Conservation (phyloP, 2,329 filamentous ascomycete species). For the Cladosporium sp. region DNA sequence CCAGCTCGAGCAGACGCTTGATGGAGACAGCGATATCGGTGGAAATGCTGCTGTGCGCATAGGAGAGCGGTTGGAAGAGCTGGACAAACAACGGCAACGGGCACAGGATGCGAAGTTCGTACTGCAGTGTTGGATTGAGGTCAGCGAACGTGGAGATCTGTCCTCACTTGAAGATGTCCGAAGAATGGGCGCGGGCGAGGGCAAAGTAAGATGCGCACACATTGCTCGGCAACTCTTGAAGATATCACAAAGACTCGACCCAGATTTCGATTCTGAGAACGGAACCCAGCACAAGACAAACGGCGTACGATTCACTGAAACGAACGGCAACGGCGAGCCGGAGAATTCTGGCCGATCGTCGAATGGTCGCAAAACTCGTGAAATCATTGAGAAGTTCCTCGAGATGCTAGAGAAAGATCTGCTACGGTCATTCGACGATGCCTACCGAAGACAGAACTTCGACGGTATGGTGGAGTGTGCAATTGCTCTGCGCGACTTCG, state of each 20-base stretch:
- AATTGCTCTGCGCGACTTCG: conserved; percentile 91
- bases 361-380: conserved; percentile 49
- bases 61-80: conserved; percentile 86
- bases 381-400: conserved; percentile 94
- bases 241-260: conserved; percentile 88
- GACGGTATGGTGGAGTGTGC: conserved; percentile 98
- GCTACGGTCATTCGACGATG: conserved; percentile 94
- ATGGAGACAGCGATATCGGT: conserved; percentile 58
- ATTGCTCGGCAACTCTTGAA: conserved; percentile 91
- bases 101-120: conserved; percentile 93
- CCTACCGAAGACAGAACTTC: conserved; percentile 91
- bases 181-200: conserved; percentile 79
- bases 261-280: conserved; percentile 49
- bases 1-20: conserved; percentile 77
- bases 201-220: conserved; percentile 89
- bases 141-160: conserved; percentile 84
- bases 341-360: conserved; percentile 47
- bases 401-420: conserved; percentile 95
- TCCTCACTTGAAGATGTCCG: conserved; percentile 86
- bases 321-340: conserved; percentile 53
- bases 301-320: conserved; percentile 29
- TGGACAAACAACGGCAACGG: conserved; percentile 86
- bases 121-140: conserved; percentile 95
- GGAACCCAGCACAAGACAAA: conserved; percentile 33
- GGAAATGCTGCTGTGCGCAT: conserved; percentile 94